Percentiles rank a stretch among this genome's conserved stretches.
Evolutionary conservation across 257 asterid species (phyloP).

Genomic region (Marsdenia floribunda): DNA sequence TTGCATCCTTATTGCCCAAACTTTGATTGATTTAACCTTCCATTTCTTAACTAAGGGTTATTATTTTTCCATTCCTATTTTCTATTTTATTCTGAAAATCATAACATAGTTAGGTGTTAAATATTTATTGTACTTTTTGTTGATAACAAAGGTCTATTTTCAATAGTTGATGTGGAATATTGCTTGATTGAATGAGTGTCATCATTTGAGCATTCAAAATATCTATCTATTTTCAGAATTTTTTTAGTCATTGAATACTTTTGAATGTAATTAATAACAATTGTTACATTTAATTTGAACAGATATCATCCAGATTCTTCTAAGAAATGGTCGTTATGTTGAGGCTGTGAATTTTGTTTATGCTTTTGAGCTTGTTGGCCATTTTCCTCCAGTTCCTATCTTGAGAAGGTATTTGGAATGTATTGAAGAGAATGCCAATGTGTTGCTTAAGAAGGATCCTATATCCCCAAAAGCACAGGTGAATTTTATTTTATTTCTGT

Average conservation of each 20-base stretch:
- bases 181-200: neutral
- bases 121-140: neutral
- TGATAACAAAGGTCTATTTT: neutral
- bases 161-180: neutral
- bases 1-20: neutral
- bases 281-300: neutral
- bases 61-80: neutral
- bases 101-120: neutral
- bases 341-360: constrained; percentile 12
- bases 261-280: neutral
- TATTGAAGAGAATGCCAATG: neutral
- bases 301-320: neutral
- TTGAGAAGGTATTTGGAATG: neutral
- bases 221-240: neutral
- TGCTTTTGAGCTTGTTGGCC: constrained; percentile 13
- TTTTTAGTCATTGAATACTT: neutral
- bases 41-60: neutral
- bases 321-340: neutral
- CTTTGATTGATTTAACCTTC: neutral
- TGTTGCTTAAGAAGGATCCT: neutral
- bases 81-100: neutral
- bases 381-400: constrained; percentile 13
- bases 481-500: neutral
- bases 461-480: neutral
- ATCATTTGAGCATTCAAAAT: neutral